Conservation (phyloP, 2,329 filamentous ascomycete species). For the Diaporthe helianthi region DNA sequence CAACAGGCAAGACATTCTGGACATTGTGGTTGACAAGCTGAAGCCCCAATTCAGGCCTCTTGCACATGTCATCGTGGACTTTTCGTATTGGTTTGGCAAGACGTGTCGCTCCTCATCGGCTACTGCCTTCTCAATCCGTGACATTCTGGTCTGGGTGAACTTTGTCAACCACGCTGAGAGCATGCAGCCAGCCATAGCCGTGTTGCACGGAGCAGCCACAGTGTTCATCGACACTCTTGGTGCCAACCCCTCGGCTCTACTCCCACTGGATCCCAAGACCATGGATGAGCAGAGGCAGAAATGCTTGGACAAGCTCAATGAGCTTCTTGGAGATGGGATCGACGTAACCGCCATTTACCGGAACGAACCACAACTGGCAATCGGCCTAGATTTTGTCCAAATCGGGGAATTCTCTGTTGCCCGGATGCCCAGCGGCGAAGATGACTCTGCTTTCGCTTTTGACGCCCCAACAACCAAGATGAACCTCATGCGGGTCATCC, state of each 20-base stretch:
- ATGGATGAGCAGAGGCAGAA: slow-evolving; percentile 74
- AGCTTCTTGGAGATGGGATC: slow-evolving; percentile 65
- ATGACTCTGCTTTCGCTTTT: slow-evolving; percentile 74
- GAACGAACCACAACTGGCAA: slow-evolving; percentile 63
- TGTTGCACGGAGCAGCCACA: slow-evolving; percentile 88
- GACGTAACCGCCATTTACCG: slow-evolving; percentile 73
- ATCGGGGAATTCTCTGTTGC: slow-evolving; percentile 79
- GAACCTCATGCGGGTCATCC: slow-evolving; percentile 89
- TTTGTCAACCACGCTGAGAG: slow-evolving; percentile 78
- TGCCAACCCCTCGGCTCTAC: slow-evolving; percentile 88
- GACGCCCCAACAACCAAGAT: slow-evolving; percentile 87
- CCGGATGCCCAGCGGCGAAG: slow-evolving; percentile 55
- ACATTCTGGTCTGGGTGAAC: slow-evolving; percentile 90
- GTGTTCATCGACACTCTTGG: slow-evolving; percentile 96
- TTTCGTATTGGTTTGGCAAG: slow-evolving; percentile 91
- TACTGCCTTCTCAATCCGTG: slow-evolving; percentile 86
- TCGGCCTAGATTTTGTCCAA: slow-evolving; percentile 61
- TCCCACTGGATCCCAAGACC: slow-evolving; percentile 73
- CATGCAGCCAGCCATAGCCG: slow-evolving; percentile 52
- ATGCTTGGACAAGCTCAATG: slow-evolving; percentile 76
- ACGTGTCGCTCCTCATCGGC: slow-evolving; percentile 78
- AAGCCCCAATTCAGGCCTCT: slow-evolving; percentile 59
- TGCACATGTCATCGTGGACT: slow-evolving; percentile 77
- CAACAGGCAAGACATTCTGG: slow-evolving; percentile 82
- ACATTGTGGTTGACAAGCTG: slow-evolving; percentile 85